phyloP scores from a whole-genome alignment of 176 grass and related monocot genomes.

The Aegilops tauschii region DNA sequence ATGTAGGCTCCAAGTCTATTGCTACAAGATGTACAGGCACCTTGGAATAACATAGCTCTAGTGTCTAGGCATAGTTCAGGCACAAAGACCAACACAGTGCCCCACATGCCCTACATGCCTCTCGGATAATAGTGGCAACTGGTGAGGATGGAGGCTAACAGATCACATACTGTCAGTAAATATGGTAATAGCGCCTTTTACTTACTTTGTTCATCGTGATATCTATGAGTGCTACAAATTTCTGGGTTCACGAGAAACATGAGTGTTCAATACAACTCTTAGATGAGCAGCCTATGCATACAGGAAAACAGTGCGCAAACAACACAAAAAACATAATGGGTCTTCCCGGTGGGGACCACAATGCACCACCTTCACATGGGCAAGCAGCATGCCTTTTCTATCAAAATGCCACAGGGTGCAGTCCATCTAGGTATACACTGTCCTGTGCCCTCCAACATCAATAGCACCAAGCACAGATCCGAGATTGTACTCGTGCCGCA shows the following conservation, averaged over 20 bases:
- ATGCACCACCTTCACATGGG: neutral
- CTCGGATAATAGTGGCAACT: neutral
- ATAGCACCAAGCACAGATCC: neutral
- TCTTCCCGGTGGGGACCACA: neutral
- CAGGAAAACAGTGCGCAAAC: neutral
- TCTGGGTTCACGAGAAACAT: neutral
- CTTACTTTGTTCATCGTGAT: neutral
- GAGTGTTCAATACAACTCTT: neutral
- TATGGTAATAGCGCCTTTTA: neutral
- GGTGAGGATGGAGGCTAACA: neutral
- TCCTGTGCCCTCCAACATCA: neutral
- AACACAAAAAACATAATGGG: neutral
- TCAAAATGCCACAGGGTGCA: neutral
- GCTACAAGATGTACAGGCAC: neutral
- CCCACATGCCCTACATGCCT: neutral
- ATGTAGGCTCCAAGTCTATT: neutral
- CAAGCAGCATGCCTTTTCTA: constrained; percentile 7
- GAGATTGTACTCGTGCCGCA: constrained; percentile 3
- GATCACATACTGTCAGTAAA: neutral
- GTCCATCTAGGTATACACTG: neutral
- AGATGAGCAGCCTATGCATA: neutral
- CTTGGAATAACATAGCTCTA: neutral
- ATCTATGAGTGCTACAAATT: neutral
- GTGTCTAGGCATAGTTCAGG: neutral
- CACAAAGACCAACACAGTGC: constrained; percentile 6